Base-by-base conservation (phyloP, 169 alveolate species). In the Eimeria brunetti region DNA sequence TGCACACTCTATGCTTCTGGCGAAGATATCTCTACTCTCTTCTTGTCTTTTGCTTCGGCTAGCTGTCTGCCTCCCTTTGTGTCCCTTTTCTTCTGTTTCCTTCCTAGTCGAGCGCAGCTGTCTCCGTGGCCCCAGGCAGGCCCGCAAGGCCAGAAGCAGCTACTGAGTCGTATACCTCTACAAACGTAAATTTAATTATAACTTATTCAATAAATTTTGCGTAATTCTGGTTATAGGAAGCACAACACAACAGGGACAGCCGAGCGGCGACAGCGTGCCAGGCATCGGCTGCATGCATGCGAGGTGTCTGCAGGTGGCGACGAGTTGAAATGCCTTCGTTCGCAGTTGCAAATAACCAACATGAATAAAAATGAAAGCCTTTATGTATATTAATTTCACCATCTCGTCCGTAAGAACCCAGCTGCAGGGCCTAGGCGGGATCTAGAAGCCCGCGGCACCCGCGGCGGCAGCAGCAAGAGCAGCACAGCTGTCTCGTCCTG, bases 261-360 rank as follows among this genome's bases (percentile, higher is more conserved):
- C 78, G 14, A 9, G 44, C 27, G 3, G 36, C 8, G 38, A 27
- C 6, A 27, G 30, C 73, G 16, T 9, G 44, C 49, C 24, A 30
- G 44, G 78, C 78, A 30, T 44, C 49, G 49, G 20, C 33, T 30
- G 78, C 49, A 14, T 67, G 78, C 78, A 67, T 67, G 78, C 78
- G 78, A 22, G 49, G 49, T 27, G 49, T 44, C 78, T 11, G 78
- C 78, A n/a, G 78, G 78, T 67, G 78, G 78, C 78, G 46, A 67
- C n/a, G n/a, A 27, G n/a, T 67, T 67, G 78, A 67, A 67, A 67
- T 30, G 27, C 49, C 27, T 22, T 44, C 78, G 22, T 22, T 67
- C 6, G 49, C 7, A 67, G 8, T 49, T 67, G 78, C 78, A 24
- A 33, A 67, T 67, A 67, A 67, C 7, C 33, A 33, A 67, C 33